A percentile compares a stretch with the other conserved stretches of the same genome.
These are phyloP conservation scores for Daldinia concentrica DNA, from an alignment of 495 filamentous ascomycete genomes.

Conservation along the genomic window DNA sequence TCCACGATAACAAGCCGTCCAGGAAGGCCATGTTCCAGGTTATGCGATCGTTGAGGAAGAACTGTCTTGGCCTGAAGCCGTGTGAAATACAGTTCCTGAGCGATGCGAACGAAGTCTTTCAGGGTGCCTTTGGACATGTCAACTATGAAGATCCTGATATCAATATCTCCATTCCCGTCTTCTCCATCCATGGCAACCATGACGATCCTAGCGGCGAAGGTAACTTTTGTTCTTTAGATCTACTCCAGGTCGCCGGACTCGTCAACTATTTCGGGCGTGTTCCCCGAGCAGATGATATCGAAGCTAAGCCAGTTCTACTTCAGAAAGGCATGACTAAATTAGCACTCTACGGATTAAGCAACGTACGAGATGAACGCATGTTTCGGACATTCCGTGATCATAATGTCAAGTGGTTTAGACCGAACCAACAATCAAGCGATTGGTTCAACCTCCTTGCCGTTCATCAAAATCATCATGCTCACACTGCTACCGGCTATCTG, in stretches of 20 bases:
- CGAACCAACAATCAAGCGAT: conserved; percentile 80
- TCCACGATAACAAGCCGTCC: conserved; percentile 99
- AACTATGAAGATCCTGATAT: conserved; percentile 99
- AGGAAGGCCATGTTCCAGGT: conserved; percentile 96
- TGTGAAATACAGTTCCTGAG: conserved; percentile 96
- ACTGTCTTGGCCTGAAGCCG: conserved; percentile 93
- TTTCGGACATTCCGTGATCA: conserved; percentile 92
- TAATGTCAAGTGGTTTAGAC: conserved; percentile 92
- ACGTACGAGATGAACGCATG: conserved; percentile 93
- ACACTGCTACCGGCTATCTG: conserved; percentile 88
- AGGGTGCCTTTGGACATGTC: conserved; percentile 85
- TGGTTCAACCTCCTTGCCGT: conserved; percentile 98
- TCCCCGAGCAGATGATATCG: conserved; percentile 90
- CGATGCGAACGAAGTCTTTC: conserved; percentile 88
- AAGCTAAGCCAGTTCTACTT: conserved; percentile 87
- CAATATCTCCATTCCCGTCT: conserved; percentile 96
- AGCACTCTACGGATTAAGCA: conserved; percentile 94
- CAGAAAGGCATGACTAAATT: conserved; percentile 96
- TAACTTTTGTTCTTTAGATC: conserved; percentile 85
- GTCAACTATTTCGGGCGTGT: conserved; percentile 96
- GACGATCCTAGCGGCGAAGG: conserved; percentile 96
- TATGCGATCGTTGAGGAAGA: conserved; percentile 90
- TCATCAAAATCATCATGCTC: conserved; percentile 94
- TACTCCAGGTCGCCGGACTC: conserved; percentile 89
- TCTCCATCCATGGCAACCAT: conserved; percentile 98